Evolutionary conservation across 352 stramenopile genomes (phyloP), one percentile per base, ranked within the genome.

Genomic region (Globisporangium polare): DNA sequence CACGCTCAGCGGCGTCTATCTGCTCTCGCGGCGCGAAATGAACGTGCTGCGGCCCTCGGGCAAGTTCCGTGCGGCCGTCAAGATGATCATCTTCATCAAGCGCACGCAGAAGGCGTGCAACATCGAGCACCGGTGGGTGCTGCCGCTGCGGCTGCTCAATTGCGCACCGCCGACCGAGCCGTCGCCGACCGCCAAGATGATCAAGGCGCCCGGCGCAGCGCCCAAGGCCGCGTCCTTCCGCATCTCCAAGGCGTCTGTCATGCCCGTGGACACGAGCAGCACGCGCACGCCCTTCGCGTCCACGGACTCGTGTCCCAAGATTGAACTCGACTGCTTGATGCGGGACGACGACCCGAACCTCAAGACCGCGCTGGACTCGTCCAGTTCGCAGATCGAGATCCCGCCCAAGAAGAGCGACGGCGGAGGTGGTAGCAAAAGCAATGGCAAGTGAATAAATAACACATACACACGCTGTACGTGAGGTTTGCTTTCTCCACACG

Each of bases 71-170:
- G 78, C 83, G 0, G 70, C 58, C 10, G 65, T 78, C 3, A 77
- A 80, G 31, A 86, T 86, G 71, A 42, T 90, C 62, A 68, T 82
- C 42, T 92, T 89, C 50, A 85, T 92, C 60, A 78, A 84, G 41
- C 78, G 80, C 18, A 60, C 50, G 42, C 78, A 92, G 49, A 87
- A 89, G 46, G 72, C 77, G 41, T 58, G 65, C 8, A 74, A 77
- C n/a, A 77, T 88, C 18, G 74, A 84, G 12, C 62, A 83, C 39
- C 60, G 53, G 4, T 89, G 78, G 77, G 55, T 71, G 0, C 18
- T 56, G 27, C 29, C 50, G n/a, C 50, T 56, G 29, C 29, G 43
- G 29, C 51, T 86, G 17, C 66, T 59, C 27, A 56, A 56, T 2
- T 41, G 41, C 35, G 12, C 15, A 5, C 35, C 60, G 9, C 41